Evolutionary conservation across 1,284 basidiomycete genomes (phyloP).

Genomic region (Xerocomus nothofagi): DNA sequence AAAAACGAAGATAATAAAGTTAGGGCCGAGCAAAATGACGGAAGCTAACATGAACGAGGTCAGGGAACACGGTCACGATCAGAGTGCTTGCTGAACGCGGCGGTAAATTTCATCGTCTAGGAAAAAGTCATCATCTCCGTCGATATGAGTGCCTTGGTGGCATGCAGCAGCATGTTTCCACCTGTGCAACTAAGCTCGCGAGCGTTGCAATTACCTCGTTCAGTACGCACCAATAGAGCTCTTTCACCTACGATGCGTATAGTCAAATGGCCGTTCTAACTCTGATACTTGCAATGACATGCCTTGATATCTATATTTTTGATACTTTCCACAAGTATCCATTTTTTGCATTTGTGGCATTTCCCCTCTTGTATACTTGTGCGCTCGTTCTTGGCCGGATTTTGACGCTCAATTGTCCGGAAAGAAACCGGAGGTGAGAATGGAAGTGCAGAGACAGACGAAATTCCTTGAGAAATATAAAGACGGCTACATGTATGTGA

Average conservation of each 20-base stretch:
- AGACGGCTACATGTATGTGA: background rate
- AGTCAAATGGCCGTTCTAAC: background rate
- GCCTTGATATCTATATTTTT: slow-evolving; percentile 73
- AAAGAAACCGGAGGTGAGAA: slow-evolving; percentile 75
- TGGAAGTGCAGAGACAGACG: slow-evolving; percentile 57
- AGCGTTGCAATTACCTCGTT: background rate
- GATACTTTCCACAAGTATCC: slow-evolving; percentile 68
- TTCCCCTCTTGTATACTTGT: slow-evolving; percentile 60
- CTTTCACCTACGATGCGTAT: slow-evolving; percentile 53
- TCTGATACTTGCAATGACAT: background rate
- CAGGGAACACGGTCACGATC: background rate
- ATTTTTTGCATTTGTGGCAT: slow-evolving; percentile 73
- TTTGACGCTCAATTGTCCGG: slow-evolving; percentile 46
- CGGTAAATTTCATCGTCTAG: slow-evolving; percentile 40
- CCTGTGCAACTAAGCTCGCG: slow-evolving; percentile 41
- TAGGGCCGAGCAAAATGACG: background rate
- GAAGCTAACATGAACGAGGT: background rate
- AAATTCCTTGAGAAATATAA: slow-evolving; percentile 49
- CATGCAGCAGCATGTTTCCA: slow-evolving; percentile 80
- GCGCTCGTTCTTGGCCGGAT: slow-evolving; percentile 59
- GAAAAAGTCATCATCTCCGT: slow-evolving; percentile 56
- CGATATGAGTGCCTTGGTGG: slow-evolving; percentile 56
- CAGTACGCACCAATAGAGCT: slow-evolving; percentile 64
- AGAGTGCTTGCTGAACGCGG: slow-evolving; percentile 15
- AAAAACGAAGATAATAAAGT: slow-evolving; percentile 9